These are phyloP conservation scores for Chaetomium fimeti DNA, from an alignment of 495 filamentous ascomycete species.

Conservation along the genomic window DNA sequence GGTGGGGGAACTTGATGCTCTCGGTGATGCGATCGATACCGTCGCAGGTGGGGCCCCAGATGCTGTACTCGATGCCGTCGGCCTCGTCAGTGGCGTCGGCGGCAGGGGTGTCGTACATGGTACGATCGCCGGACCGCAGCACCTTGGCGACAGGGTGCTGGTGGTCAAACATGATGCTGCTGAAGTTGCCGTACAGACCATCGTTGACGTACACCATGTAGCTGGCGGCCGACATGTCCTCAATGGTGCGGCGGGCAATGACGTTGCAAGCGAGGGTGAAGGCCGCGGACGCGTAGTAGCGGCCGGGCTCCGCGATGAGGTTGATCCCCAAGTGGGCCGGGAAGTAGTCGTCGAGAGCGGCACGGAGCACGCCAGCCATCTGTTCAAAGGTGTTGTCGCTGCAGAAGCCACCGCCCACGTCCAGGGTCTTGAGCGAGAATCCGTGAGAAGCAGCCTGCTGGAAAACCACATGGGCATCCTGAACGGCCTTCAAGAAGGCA, in stretches of 20 bases:
- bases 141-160: slow-evolving; percentile 85
- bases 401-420: slow-evolving; percentile 92
- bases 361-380: slow-evolving; percentile 78
- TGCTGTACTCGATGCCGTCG: slow-evolving; percentile 68
- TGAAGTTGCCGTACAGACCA: slow-evolving; percentile 96
- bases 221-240: slow-evolving; percentile 51
- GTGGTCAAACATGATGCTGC: slow-evolving; percentile 98
- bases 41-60: slow-evolving; percentile 98
- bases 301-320: slow-evolving; percentile 93
- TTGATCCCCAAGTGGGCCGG: slow-evolving; percentile 67
- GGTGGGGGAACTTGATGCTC: slow-evolving; percentile 67
- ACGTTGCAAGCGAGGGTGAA: slow-evolving; percentile 92
- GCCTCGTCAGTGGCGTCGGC: slow-evolving; percentile 38
- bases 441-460: slow-evolving; percentile 78
- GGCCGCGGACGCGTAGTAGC: slow-evolving; percentile 90
- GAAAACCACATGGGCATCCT: slow-evolving; percentile 85
- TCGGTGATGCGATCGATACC: slow-evolving; percentile 89
- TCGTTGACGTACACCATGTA: slow-evolving; percentile 99
- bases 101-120: slow-evolving; percentile 47
- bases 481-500: slow-evolving; percentile 85
- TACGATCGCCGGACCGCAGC: slow-evolving; percentile 59
- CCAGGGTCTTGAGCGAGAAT: slow-evolving; percentile 78
- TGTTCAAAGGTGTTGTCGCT: slow-evolving; percentile 77
- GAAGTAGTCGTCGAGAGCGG: slow-evolving; percentile 82
- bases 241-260: slow-evolving; percentile 89